These are phyloP conservation scores for Phoma sp. DNA, from an alignment of 2,329 filamentous ascomycete species.

Conservation along the genomic window DNA sequence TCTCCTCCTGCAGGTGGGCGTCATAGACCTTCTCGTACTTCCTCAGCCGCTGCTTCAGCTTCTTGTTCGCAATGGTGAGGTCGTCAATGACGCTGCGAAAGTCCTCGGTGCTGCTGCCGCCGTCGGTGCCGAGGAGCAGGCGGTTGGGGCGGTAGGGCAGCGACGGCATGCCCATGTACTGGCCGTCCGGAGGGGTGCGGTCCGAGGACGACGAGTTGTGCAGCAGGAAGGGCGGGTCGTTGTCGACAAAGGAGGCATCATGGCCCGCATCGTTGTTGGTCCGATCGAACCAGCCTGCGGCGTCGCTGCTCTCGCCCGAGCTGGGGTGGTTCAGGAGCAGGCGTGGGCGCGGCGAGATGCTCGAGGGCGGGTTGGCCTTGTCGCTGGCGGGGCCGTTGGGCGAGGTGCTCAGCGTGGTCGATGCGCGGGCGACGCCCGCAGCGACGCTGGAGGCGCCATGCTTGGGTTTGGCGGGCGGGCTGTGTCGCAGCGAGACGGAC, in stretches of 20 bases:
- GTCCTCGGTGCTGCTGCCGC: constrained; percentile 74
- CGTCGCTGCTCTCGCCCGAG: constrained; percentile 61
- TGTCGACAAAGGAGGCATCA: constrained; percentile 51
- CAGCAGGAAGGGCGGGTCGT: constrained; percentile 55
- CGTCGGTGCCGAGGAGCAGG: constrained; percentile 53
- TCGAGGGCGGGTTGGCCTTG: constrained; percentile 52
- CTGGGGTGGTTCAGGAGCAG: constrained; percentile 48
- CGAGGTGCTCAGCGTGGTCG: constrained; percentile 29
- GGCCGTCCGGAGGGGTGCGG: constrained; percentile 49
- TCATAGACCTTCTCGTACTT: constrained; percentile 73
- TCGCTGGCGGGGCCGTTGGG: constrained; percentile 40
- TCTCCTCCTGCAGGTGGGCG: constrained; percentile 74
- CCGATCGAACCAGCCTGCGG: constrained; percentile 60
- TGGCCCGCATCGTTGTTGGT: constrained; percentile 57
- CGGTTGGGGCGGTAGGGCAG: constrained; percentile 45
- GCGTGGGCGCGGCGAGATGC: constrained; percentile 44
- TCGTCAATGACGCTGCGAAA: constrained; percentile 87
- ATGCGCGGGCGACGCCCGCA: constrained; percentile 1
- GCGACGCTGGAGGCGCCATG: not conserved
- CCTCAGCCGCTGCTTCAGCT: constrained; percentile 74
- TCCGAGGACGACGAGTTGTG: constrained; percentile 55
- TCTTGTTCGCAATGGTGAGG: constrained; percentile 83
- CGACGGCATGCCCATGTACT: constrained; percentile 19
- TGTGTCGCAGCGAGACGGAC: constrained; percentile 57
- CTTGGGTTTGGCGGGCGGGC: constrained; percentile 28